Evolutionary conservation across 768 basidiomycete species (phyloP).

Genomic region (Mycena olivaceomarginata): DNA sequence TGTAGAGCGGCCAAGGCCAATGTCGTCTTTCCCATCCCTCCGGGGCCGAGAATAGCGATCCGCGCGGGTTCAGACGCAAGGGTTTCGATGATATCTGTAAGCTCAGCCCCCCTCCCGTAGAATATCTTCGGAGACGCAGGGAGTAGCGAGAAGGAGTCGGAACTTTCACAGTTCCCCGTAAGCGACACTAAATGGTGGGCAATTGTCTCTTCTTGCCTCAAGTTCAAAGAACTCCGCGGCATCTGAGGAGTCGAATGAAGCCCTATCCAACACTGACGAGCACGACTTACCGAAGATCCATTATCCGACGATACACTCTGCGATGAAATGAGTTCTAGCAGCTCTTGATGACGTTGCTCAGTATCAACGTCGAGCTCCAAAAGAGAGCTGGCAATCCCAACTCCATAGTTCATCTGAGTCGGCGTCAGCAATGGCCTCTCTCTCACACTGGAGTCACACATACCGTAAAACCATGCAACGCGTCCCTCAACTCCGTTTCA

Average conservation of each 20-base stretch:
- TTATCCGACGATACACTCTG: slow-evolving; percentile 2
- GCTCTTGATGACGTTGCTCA: slow-evolving; percentile 28
- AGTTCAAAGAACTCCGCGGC: not conserved
- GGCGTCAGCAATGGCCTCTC: not conserved
- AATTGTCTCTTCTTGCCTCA: not conserved
- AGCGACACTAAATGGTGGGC: not conserved
- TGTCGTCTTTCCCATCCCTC: slow-evolving; percentile 34
- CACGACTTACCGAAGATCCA: not conserved
- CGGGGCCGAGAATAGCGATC: slow-evolving; percentile 30
- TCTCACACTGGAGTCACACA: not conserved
- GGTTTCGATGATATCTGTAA: not conserved
- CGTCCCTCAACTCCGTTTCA: not conserved
- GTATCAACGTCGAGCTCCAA: not conserved
- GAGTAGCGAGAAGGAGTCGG: slow-evolving; percentile 7
- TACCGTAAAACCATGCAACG: not conserved
- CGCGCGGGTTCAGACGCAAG: not conserved
- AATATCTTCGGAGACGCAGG: slow-evolving; percentile 24
- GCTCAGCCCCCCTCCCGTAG: slow-evolving; percentile 17
- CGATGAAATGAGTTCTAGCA: slow-evolving; percentile 24
- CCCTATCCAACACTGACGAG: not conserved
- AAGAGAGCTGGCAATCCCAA: not conserved
- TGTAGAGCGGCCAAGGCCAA: slow-evolving; percentile 17
- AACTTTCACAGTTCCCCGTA: not conserved
- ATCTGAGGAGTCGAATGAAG: not conserved
- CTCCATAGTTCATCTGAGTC: slow-evolving; percentile 7